These are phyloP conservation scores for Backusella mclennaniae DNA, from an alignment of 192 early-diverging fungal species.

Conservation along the genomic window DNA sequence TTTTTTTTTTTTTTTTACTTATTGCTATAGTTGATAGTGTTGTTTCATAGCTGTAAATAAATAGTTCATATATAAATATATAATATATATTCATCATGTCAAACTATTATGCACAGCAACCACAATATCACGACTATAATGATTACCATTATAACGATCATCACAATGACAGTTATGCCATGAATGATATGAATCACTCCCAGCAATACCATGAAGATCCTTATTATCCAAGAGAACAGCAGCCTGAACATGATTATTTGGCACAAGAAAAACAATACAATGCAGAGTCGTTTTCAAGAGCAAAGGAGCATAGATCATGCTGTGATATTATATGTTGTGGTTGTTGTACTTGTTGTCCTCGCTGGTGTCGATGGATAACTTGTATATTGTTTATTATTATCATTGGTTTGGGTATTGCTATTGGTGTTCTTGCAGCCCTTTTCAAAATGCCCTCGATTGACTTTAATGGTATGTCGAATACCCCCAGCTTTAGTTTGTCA, in stretches of 20 bases:
- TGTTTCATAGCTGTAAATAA: background rate
- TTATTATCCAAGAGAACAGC: background rate
- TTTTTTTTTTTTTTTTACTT: background rate
- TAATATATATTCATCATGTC: background rate
- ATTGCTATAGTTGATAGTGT: background rate
- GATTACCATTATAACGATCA: background rate
- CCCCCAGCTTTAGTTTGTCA: conserved; percentile 13
- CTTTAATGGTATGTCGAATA: conserved; percentile 26
- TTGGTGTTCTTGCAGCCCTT: conserved; percentile 39
- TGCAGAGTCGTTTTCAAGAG: background rate
- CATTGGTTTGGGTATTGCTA: conserved; percentile 39
- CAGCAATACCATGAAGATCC: background rate
- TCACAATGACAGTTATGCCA: background rate
- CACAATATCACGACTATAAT: background rate
- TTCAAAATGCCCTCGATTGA: conserved; percentile 43
- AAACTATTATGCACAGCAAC: background rate
- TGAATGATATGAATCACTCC: background rate
- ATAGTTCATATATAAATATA: background rate
- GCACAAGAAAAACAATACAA: background rate
- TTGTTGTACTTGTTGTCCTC: conserved; percentile 36
- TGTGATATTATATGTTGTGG: conserved; percentile 36
- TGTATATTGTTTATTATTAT: conserved; percentile 42
- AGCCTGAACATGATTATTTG: background rate
- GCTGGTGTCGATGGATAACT: conserved; percentile 41
- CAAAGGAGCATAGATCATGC: conserved; percentile 21